These are phyloP conservation scores for Marasmius tenuissimus DNA, from an alignment of 1,284 basidiomycete species.

Conservation along the genomic window DNA sequence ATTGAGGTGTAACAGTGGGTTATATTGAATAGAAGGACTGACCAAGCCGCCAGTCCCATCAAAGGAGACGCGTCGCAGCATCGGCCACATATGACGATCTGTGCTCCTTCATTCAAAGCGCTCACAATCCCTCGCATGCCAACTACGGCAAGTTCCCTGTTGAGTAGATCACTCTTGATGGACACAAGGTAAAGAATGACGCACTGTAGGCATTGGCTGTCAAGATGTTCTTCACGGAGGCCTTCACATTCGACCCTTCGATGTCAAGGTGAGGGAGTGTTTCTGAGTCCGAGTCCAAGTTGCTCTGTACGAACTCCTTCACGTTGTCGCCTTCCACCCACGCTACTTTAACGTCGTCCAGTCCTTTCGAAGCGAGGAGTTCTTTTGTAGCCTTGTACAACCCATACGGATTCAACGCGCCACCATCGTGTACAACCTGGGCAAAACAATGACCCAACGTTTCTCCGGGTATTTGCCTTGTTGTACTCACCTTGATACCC, in stretches of 20 bases:
- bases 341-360: constrained; percentile 16
- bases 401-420: constrained; percentile 17
- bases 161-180: too few species aligned
- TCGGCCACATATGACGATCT: constrained; percentile 23
- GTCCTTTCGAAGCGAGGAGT: constrained; percentile 12
- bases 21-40: background rate
- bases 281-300: background rate
- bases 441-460: background rate
- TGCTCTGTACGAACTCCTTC: constrained; percentile 4
- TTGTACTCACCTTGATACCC: constrained; percentile 15
- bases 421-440: constrained; percentile 20
- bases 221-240: background rate
- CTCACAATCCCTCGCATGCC: constrained; percentile 21
- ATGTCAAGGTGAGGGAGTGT: constrained; percentile 10
- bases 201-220: constrained; percentile 20
- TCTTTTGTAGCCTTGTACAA: constrained; percentile 16
- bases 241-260: constrained; percentile 12
- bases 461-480: background rate
- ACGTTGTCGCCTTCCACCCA: constrained; percentile 24
- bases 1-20: background rate
- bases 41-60: constrained; percentile 20
- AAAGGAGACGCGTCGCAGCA: constrained; percentile 22
- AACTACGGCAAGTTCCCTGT: background rate
- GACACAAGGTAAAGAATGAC: background rate
- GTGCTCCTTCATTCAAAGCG: constrained; percentile 19